Evolutionary conservation across 768 basidiomycete species (phyloP).

Genomic region (Roridomyces roridus): DNA sequence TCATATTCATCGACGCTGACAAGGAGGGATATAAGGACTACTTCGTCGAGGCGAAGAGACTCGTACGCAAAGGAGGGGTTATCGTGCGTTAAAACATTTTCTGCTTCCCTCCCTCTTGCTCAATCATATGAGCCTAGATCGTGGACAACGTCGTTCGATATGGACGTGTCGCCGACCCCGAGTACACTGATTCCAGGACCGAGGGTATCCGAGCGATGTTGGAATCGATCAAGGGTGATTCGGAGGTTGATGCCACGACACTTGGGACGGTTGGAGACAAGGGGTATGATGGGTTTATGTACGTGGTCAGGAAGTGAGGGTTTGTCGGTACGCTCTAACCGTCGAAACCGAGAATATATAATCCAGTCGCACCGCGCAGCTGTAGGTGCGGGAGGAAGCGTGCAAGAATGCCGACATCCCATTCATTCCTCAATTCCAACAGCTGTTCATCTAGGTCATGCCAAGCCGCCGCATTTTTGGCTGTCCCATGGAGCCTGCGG

Average conservation of each 20-base stretch:
- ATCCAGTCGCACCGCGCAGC: too few species aligned
- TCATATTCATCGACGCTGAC: slow-evolving; percentile 78
- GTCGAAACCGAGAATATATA: too few species aligned
- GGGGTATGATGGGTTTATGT: slow-evolving; percentile 60
- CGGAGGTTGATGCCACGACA: slow-evolving; percentile 56
- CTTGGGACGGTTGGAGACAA: slow-evolving; percentile 57
- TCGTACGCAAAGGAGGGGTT: slow-evolving; percentile 63
- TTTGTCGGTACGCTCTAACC: too few species aligned
- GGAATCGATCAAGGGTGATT: slow-evolving; percentile 52
- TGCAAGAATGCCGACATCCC: too few species aligned
- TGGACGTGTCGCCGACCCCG: slow-evolving; percentile 51
- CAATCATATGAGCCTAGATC: slow-evolving; percentile 40
- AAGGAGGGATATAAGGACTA: slow-evolving; percentile 62
- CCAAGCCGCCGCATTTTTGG: too few species aligned
- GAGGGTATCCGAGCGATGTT: slow-evolving; percentile 58
- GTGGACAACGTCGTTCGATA: slow-evolving; percentile 67
- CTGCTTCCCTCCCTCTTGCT: background rate
- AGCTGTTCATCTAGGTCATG: too few species aligned
- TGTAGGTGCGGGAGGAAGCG: too few species aligned
- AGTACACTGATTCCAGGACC: slow-evolving; percentile 36
- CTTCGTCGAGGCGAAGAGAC: slow-evolving; percentile 64
- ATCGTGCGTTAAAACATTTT: slow-evolving; percentile 48
- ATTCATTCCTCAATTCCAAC: too few species aligned
- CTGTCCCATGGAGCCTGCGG: too few species aligned
- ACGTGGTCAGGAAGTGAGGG: slow-evolving; percentile 51